Percentiles rank a stretch among this genome's conserved stretches.
Evolutionary conservation across 2,329 filamentous ascomycete genomes (phyloP).

Genomic region (Venturia effusa): DNA sequence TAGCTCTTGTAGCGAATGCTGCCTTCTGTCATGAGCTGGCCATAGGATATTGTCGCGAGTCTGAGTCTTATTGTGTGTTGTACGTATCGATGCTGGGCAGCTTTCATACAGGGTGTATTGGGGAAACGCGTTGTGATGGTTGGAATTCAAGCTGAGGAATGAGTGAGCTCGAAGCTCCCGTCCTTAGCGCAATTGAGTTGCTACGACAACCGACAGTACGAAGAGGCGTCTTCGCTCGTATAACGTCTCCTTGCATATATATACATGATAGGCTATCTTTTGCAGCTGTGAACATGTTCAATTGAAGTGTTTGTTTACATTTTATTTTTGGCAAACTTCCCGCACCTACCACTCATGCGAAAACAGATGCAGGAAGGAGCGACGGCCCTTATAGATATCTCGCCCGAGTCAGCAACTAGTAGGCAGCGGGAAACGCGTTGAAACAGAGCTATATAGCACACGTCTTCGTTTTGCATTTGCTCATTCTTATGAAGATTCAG

Average conservation of each 20-base stretch:
- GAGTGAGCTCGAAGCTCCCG: neutral
- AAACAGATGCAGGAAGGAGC: neutral
- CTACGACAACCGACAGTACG: constrained; percentile 1
- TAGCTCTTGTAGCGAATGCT: constrained; percentile 6
- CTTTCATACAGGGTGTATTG: constrained; percentile 1
- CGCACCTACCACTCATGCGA: neutral
- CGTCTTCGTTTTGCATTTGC: too few species aligned
- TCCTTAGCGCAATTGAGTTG: constrained; percentile 3
- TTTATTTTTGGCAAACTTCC: neutral
- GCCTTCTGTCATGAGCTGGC: neutral
- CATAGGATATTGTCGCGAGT: constrained; percentile 5
- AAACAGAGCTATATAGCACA: too few species aligned
- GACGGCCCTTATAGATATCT: neutral
- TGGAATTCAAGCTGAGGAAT: neutral
- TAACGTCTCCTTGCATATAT: neutral
- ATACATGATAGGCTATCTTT: neutral
- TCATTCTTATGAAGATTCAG: too few species aligned
- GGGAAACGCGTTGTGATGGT: constrained; percentile 5
- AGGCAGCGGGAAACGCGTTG: too few species aligned
- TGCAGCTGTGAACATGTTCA: neutral
- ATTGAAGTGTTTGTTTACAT: neutral
- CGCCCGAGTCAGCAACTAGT: neutral
- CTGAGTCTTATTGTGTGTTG: neutral
- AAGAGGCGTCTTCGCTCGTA: neutral
- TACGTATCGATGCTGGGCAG: constrained; percentile 9